Conservation (phyloP, 805 yeast species). For the Hermanozyma aechmeae region DNA sequence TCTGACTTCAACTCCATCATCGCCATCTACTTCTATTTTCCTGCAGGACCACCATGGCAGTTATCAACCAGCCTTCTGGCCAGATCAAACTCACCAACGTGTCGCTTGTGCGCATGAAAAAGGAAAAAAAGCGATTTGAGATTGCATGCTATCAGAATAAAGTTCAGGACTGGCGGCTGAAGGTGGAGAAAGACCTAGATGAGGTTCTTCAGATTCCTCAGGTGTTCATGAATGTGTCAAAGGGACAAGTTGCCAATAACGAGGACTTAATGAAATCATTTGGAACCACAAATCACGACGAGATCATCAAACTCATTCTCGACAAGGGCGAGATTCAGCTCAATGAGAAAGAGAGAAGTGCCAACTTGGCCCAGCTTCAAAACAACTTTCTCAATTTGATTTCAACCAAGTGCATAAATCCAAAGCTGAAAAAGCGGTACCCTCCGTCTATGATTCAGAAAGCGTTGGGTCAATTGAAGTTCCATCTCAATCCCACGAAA, state of each 20-base stretch:
- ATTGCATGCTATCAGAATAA: slow-evolving; percentile 95
- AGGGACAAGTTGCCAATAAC: slow-evolving; percentile 86
- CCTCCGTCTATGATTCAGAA: slow-evolving; percentile 93
- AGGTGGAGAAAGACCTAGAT: slow-evolving; percentile 85
- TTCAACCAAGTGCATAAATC: slow-evolving; percentile 87
- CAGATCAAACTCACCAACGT: slow-evolving; percentile 92
- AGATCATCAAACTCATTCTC: slow-evolving; percentile 71
- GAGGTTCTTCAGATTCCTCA: slow-evolving; percentile 96
- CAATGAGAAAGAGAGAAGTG: slow-evolving; percentile 85
- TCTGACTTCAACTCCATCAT: too few relatives aligned
- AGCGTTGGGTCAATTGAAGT: slow-evolving; percentile 67
- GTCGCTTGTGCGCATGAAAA: slow-evolving; percentile 82
- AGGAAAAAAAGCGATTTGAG: slow-evolving; percentile 87
- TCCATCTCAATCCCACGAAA: slow-evolving; percentile 64
- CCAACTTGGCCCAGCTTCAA: slow-evolving; percentile 60
- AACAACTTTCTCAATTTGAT: slow-evolving; percentile 78
- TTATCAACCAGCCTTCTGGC: slow-evolving; percentile 78
- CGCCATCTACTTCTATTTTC: too few relatives aligned
- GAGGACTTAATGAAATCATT: slow-evolving; percentile 72
- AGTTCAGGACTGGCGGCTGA: slow-evolving; percentile 88
- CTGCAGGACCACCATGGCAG: too few relatives aligned
- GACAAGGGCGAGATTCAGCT: slow-evolving; percentile 91
- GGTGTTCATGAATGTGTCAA: slow-evolving; percentile 85
- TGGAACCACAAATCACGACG: slow-evolving; percentile 66
- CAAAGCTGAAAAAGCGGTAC: slow-evolving; percentile 79